Evolutionary conservation across 2,329 filamentous ascomycete species (phyloP), one percentile per base, ranked within the genome.

Genomic region (Scedosporium aurantiacum): DNA sequence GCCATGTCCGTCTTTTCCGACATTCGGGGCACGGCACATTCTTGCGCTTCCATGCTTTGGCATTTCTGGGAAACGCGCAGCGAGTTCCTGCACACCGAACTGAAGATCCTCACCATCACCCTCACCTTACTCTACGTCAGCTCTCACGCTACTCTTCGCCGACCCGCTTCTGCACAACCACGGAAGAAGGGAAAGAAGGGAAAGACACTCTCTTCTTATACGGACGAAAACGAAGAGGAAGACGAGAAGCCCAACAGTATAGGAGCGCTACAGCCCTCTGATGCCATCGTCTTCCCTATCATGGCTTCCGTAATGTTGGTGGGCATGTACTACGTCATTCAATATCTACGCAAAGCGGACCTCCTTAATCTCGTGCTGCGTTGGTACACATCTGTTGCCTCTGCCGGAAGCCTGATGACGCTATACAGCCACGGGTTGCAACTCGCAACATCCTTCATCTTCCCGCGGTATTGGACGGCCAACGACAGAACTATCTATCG

Each of bases 271-370:
- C 72, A 74, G 62, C 85, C 89, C 1, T 86, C 83, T 0, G 93
- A 97, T 72, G 93, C 91, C 57, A 83, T 97, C 66, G 73, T 95
- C 67, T 89, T 97, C 65, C 94, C 93, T 1, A 67, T 97, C 37
- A 78, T 91, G 61, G 92, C 91, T 5, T 90, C 86, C 1, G 69
- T 78, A 8, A 84, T 87, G 1, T 82, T 97, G 7, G 80, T 85
- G 50, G 85, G 85, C 4, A 79, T 97, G 12, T 97, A 97, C 76
- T 87, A 92, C 67, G 78, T 96, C 63, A 91, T 97, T 70, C 91
- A 95, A 71, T 94, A 88, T 82, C 82, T 97, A 61, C 80, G 93
- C 65, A 90, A 96, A 68, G 87, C 91, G 0, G 79, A 85, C 10
- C 77, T 95, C 23, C 75, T 97, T 68, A 97, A 93, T 76, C 89